These are phyloP conservation scores for Pseudogymnoascus sp. DNA, from an alignment of 2,329 filamentous ascomycete species.

Conservation along the genomic window DNA sequence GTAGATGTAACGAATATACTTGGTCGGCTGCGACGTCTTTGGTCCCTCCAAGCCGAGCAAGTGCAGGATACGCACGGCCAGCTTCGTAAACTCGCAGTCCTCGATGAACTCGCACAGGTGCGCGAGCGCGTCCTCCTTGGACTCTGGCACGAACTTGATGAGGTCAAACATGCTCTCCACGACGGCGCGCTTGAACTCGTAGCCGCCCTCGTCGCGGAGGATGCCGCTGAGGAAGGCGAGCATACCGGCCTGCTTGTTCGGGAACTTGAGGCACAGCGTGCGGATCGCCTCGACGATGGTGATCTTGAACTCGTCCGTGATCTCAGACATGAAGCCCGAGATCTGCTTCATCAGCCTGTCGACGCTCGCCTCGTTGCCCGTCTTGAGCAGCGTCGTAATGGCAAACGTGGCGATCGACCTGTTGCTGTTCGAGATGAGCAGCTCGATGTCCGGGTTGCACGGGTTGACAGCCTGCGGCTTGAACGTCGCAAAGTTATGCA, in stretches of 20 bases:
- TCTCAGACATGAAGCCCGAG: conserved; percentile 95
- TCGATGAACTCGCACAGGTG: conserved; percentile 99
- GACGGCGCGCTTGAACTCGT: conserved; percentile 95
- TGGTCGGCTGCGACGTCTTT: conserved; percentile 89
- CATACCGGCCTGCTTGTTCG: conserved; percentile 96
- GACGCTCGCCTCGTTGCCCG: conserved; percentile 93
- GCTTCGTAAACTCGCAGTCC: conserved; percentile 97
- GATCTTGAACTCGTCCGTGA: conserved; percentile 99
- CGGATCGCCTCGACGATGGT: conserved; percentile 99
- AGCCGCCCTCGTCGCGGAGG: conserved; percentile 89
- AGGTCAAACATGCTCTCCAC: conserved; percentile 99
- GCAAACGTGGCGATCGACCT: conserved; percentile 96
- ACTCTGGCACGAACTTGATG: conserved; percentile 96
- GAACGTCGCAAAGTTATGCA: conserved; percentile 94
- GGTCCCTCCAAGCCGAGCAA: conserved; percentile 90
- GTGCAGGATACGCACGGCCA: conserved; percentile 90
- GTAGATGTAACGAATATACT: conserved; percentile 99
- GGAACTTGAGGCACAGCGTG: conserved; percentile 94
- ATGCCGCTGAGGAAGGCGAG: conserved; percentile 96
- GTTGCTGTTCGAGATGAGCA: conserved; percentile 93
- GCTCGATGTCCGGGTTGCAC: conserved; percentile 96
- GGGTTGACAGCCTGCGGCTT: conserved; percentile 86
- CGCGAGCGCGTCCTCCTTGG: conserved; percentile 71
- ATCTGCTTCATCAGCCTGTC: conserved; percentile 99
- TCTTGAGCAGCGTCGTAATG: conserved; percentile 96